phyloP scores from a whole-genome alignment of 148 eudicot genomes.

The Arctostaphylos glauca region DNA sequence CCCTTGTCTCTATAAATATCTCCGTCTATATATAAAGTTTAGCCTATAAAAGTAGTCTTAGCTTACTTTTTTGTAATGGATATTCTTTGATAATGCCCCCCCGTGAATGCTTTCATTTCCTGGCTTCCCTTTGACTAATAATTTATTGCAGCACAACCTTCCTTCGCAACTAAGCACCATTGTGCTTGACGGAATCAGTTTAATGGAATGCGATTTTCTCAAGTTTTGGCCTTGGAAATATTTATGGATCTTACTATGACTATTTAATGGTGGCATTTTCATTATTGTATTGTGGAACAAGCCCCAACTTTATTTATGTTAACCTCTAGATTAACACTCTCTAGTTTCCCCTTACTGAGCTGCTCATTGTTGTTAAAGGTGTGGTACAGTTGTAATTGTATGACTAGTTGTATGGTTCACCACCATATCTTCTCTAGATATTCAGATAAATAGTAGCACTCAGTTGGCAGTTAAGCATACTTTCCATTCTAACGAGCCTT shows the following conservation, averaged over 20 bases:
- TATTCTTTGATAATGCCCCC: neutral
- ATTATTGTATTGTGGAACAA: neutral
- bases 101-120: neutral
- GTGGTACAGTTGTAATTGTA: neutral
- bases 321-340: neutral
- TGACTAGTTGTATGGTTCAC: neutral
- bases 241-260: neutral
- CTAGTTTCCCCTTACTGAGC: neutral
- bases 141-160: neutral
- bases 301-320: neutral
- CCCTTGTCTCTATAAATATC: neutral
- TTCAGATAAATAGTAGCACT: neutral
- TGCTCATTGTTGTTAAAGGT: neutral
- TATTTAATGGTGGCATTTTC: neutral
- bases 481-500: neutral
- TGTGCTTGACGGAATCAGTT: neutral
- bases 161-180: neutral
- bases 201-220: neutral
- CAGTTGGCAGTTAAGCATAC: neutral
- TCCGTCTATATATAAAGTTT: neutral
- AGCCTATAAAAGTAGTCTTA: neutral
- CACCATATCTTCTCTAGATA: slow-evolving; percentile 7
- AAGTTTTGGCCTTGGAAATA: neutral
- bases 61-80: neutral
- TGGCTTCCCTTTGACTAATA: neutral